Base-by-base conservation (phyloP, 352 stramenopile species). In the Globisporangium takayamanum region DNA sequence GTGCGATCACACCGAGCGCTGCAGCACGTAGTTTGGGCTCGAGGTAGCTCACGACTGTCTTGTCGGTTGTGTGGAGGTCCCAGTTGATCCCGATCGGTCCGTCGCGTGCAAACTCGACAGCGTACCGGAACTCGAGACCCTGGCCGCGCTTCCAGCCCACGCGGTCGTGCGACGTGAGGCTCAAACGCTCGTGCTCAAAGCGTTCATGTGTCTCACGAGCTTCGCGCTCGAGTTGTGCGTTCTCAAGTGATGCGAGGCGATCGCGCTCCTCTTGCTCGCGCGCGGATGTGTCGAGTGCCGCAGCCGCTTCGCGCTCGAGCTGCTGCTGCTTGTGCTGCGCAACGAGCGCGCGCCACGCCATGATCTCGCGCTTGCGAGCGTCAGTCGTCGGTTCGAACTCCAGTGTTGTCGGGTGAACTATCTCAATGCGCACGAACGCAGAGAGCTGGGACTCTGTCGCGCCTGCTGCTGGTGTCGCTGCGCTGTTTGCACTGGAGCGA, bases 61-160 rank as follows among this genome's bases (percentile, higher is more conserved):
- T 76, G 48, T 78, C 66, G 18, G 44, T 59, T 41, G 69, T 73
- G 46, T 84, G 66, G 50, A 88, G 56, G 55, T 91, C 77, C 81
- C 81, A 91, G 57, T 88, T 85, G 47, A 89, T 67, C 12, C 81
- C 81, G 26, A 89, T 84, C 7, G 81, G 73, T 18, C 76, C 76
- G 20, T 66, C 70, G 1, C 69, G 75, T 25, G 64, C 66, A 55
- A 91, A 89, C 36, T 77, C 62, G 22, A 80, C 78, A 28, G 80
- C 78, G 55, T 87, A 91, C 3, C 79, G 80, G 53, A 91, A 89
- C 50, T 89, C 79, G 48, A 67, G 57, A 5, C 74, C 79, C 10
- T 75, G 69, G 15, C 30, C 8, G 22, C 79, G 73, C 60, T 86
- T 87, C 20, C 50, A 54, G 5, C 39, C 20, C 2, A 83, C 64